phyloP scores from a whole-genome alignment of 2,329 filamentous ascomycete genomes.

The Ceratocystis harringtonii region DNA sequence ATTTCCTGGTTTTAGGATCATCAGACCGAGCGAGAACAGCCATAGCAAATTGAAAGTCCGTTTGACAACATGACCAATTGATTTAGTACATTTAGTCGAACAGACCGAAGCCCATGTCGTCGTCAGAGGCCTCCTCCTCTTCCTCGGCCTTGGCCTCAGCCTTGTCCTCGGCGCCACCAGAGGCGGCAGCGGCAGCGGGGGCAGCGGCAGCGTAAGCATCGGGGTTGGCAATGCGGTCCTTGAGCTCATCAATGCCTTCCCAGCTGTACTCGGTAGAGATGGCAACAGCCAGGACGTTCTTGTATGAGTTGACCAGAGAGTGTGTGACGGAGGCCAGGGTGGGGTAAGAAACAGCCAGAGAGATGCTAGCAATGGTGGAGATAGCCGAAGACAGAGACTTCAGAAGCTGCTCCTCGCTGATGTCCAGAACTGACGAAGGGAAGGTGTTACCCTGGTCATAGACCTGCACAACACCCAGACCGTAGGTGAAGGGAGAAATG shows the following conservation, averaged over 20 bases:
- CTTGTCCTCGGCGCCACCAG: constrained; percentile 35
- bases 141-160: constrained; percentile 52
- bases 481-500: constrained; percentile 99
- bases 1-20: constrained; percentile 7
- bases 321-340: constrained; percentile 93
- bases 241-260: constrained; percentile 92
- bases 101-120: constrained; percentile 43
- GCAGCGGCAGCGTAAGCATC: constrained; percentile 83
- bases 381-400: constrained; percentile 68
- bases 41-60: constrained; percentile 51
- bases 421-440: constrained; percentile 71
- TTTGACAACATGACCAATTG: constrained; percentile 50
- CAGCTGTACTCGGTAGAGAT: constrained; percentile 83
- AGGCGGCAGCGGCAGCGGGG: constrained; percentile 48
- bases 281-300: constrained; percentile 85
- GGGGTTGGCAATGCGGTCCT: constrained; percentile 99
- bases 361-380: constrained; percentile 75
- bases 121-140: constrained; percentile 45
- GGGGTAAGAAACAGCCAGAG: constrained; percentile 85
- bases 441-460: constrained; percentile 97
- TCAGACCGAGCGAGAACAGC: not conserved
- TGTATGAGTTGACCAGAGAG: constrained; percentile 94
- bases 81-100: constrained; percentile 43
- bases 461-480: constrained; percentile 90
- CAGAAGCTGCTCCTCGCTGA: constrained; percentile 88